Percentiles rank a stretch among this genome's conserved stretches.
These are phyloP conservation scores for Paramecium octaurelia DNA, from an alignment of 73 alveolate species.

Conservation along the genomic window DNA sequence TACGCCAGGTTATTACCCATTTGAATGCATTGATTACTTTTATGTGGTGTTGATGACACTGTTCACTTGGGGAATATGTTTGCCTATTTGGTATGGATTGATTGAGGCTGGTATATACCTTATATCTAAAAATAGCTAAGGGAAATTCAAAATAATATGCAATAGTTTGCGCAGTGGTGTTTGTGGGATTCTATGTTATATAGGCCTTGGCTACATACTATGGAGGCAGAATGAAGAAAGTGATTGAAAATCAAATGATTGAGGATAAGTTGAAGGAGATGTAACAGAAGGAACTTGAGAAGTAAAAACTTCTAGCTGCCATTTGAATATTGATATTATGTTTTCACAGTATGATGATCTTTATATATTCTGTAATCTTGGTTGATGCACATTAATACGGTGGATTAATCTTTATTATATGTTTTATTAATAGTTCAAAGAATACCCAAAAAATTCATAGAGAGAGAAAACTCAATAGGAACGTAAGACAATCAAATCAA, in stretches of 20 bases:
- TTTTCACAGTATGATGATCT: neutral
- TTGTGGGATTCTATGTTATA: constrained; percentile 20
- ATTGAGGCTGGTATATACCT: neutral
- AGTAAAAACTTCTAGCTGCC: constrained; percentile 6
- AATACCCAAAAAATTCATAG: constrained; percentile 24
- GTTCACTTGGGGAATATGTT: constrained; percentile 35
- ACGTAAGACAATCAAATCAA: constrained; percentile 26
- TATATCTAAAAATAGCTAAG: neutral
- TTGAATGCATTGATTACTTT: constrained; percentile 34
- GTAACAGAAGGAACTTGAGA: constrained; percentile 31
- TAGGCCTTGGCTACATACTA: neutral
- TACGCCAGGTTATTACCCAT: constrained; percentile 46
- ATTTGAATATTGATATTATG: neutral
- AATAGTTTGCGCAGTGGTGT: neutral
- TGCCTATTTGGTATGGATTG: constrained; percentile 49
- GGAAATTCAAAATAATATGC: constrained; percentile 23
- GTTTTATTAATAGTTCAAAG: constrained; percentile 33
- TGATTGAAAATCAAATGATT: constrained; percentile 44
- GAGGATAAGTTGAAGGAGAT: constrained; percentile 12
- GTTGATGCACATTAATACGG: neutral
- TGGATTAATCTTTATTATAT: neutral
- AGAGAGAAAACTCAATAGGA: constrained; percentile 38
- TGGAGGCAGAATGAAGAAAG: constrained; percentile 47
- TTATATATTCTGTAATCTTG: neutral
- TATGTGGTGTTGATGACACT: neutral